Conservation (phyloP, 2,329 filamentous ascomycete species). For the Fusarium coicis region DNA sequence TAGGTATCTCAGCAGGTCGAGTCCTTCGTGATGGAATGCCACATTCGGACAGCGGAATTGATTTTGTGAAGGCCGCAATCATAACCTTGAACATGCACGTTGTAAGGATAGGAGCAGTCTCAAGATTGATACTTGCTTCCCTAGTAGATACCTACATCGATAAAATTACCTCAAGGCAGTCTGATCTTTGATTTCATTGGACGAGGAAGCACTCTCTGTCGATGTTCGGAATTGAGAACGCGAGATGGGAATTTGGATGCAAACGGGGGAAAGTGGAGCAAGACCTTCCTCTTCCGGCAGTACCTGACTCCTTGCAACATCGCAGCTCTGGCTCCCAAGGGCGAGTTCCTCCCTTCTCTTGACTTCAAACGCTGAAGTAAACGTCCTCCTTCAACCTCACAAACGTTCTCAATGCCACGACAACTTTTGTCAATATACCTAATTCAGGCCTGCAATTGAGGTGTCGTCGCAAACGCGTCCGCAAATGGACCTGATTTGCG, state of each 20-base stretch:
- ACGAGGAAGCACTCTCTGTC: not conserved
- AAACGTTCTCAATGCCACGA: not conserved
- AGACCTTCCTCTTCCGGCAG: not conserved
- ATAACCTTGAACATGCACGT: constrained; percentile 5
- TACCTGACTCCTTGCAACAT: not conserved
- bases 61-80: not conserved
- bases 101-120: not conserved
- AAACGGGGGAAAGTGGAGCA: constrained; percentile 27
- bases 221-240: not conserved
- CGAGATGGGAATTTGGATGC: constrained; percentile 3
- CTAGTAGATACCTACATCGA: not conserved
- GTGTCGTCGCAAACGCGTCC: constrained; percentile 30
- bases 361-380: not conserved
- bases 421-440: not conserved
- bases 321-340: not conserved
- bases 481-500: constrained; percentile 37
- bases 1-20: constrained; percentile 9
- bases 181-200: not conserved
- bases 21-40: not conserved
- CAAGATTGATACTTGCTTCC: not conserved
- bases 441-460: not conserved
- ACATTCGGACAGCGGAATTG: not conserved
- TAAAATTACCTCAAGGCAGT: not conserved
- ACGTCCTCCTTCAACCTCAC: no score
- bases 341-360: not conserved